Evolutionary conservation across 202 grass and related monocot species (phyloP).

Genomic region (Panicum hallii): DNA sequence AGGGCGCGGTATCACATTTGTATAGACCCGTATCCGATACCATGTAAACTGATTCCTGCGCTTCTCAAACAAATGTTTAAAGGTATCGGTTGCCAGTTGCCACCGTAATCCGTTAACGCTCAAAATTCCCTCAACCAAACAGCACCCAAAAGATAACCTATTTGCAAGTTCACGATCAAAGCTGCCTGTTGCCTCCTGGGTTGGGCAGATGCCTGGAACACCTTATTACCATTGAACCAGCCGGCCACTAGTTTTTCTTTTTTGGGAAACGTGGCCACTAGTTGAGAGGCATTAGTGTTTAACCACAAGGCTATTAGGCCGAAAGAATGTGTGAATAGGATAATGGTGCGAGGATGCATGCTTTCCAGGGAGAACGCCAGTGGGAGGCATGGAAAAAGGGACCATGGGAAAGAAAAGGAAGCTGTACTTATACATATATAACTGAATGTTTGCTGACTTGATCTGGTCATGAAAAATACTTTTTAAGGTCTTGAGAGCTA

Average conservation of each 20-base stretch:
- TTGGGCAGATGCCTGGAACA: not conserved
- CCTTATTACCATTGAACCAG: not conserved
- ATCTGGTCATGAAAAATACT: not conserved
- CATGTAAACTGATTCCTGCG: too few species aligned
- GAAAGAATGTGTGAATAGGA: conserved; percentile 4
- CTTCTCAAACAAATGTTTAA: too few species aligned
- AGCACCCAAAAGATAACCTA: too few species aligned
- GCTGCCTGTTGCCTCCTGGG: too few species aligned
- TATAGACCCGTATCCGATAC: too few species aligned
- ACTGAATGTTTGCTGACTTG: conserved; percentile 36
- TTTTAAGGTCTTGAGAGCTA: not conserved
- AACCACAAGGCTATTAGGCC: not conserved
- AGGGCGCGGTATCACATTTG: too few species aligned
- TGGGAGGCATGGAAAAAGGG: conserved; percentile 9
- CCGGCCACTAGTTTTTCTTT: not conserved
- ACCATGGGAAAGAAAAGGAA: conserved; percentile 8
- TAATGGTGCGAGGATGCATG: not conserved
- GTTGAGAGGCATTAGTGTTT: not conserved
- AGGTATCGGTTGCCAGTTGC: too few species aligned
- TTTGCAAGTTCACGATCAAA: too few species aligned
- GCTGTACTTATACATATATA: not conserved
- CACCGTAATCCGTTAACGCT: too few species aligned
- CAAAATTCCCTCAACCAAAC: too few species aligned
- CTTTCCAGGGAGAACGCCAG: conserved; percentile 26
- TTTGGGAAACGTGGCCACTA: not conserved